Conservation (phyloP, 192 early-diverging fungal genomes). For the Entomortierella beljakovae region DNA sequence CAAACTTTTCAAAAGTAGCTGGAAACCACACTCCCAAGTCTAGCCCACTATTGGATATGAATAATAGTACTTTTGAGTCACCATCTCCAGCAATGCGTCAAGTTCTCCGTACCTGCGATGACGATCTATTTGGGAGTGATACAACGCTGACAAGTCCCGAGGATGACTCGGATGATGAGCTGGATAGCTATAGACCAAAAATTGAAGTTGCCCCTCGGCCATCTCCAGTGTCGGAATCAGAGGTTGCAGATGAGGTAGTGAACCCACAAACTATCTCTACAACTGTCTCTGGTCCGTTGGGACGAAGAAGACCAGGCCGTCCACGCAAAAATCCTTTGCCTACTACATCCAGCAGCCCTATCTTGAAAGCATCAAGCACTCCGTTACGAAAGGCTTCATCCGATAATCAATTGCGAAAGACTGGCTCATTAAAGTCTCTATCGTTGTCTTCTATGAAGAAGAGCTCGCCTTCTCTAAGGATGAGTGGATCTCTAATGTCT, state of each 20-base stretch:
- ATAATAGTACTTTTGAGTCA: not conserved
- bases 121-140: conserved; percentile 46
- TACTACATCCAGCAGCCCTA: not conserved
- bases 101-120: conserved; percentile 6
- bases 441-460: not conserved
- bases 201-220: not conserved
- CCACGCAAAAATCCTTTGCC: conserved; percentile 13
- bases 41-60: not conserved
- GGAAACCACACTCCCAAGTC: not conserved
- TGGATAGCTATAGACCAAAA: not conserved
- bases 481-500: conserved; percentile 11
- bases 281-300: not conserved
- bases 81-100: not conserved
- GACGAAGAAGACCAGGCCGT: conserved; percentile 11
- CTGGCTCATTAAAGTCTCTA: not conserved
- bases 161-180: conserved; percentile 42
- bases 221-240: not conserved
- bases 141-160: conserved; percentile 40
- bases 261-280: not conserved
- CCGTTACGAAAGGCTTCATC: not conserved
- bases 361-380: not conserved
- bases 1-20: not conserved
- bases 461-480: not conserved
- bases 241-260: not conserved
- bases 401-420: not conserved